Base-by-base conservation (phyloP, 768 basidiomycete genomes). In the Leccinum subgranulosum region DNA sequence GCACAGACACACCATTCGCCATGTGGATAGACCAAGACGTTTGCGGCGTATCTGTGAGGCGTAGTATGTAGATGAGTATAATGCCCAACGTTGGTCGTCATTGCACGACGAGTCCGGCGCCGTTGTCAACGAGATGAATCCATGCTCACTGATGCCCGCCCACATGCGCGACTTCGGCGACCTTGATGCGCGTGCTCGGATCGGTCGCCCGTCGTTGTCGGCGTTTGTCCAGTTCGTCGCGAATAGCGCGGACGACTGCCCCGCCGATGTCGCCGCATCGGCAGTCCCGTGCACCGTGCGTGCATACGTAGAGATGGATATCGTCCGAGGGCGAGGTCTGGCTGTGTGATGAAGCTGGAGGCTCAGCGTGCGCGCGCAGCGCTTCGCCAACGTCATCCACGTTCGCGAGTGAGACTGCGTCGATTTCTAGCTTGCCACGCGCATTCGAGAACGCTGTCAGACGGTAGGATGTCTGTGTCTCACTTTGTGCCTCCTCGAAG, bases 261-360 rank as follows among this genome's bases (percentile, higher is more conserved):
- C 79, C 78, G 0, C 92, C 91, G 21, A 71, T 78, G 11, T 86
- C 79, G 2, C 87, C 87, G 60, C 92, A 93, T 6, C 91, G 79
- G 72, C 91, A 94, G 67, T 93, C 91, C 51, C 90, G 79, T 41
- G 81, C 77, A 5, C 82, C 84, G 67, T 94, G 92, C 4, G 90
- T 92, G 67, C 92, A 94, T 1, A 94, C 83, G 64, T 86, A 89
- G 17, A 90, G 59, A 61, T 77, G 68, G 48, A 78, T 56, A 45
- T 68, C 62, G 21, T 79, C 57, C n/a, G 56, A 55, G 19, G 27
- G 48, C n/a, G 33, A 15, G 2, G 25, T 23, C 14, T 54, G 45
- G 4, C n/a, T n/a, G n/a, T n/a, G n/a, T n/a, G n/a, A n/a, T n/a
- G 45, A 47, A 28, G 66, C 55, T 76, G 0, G 27, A 25, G 57